A percentile compares a stretch with the other conserved stretches of the same genome.
These are phyloP conservation scores for Leptographium flavum DNA, from an alignment of 2,329 filamentous ascomycete genomes.

Conservation along the genomic window DNA sequence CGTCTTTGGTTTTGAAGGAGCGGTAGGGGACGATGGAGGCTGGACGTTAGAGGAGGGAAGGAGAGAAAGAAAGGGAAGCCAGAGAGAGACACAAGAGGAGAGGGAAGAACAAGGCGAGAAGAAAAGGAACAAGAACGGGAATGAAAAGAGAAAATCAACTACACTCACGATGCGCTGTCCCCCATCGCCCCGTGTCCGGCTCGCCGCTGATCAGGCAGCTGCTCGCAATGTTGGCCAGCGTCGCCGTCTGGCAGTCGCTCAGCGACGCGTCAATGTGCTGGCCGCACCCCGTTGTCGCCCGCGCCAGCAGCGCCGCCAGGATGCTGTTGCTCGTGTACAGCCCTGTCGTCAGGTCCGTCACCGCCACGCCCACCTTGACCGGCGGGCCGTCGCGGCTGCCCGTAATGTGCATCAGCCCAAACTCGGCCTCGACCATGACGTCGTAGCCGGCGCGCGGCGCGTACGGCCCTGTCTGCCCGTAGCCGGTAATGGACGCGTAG, in stretches of 20 bases:
- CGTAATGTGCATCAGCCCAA: slow-evolving; percentile 97
- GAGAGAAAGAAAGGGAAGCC: not conserved
- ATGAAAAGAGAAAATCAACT: not conserved
- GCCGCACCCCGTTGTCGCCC: slow-evolving; percentile 60
- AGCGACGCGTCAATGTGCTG: slow-evolving; percentile 88
- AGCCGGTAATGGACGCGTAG: slow-evolving; percentile 93
- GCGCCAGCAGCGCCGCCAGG: slow-evolving; percentile 77
- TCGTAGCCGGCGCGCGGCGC: slow-evolving; percentile 83
- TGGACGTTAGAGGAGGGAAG: slow-evolving; percentile 18
- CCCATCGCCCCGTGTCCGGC: slow-evolving; percentile 82
- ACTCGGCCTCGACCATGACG: slow-evolving; percentile 98
- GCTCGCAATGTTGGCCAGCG: slow-evolving; percentile 87
- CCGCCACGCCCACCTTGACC: slow-evolving; percentile 93
- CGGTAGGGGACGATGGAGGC: slow-evolving; percentile 96
- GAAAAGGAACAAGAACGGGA: not conserved
- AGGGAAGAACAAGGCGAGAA: no score
- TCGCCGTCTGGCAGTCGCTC: slow-evolving; percentile 90
- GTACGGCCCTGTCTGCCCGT: slow-evolving; percentile 90
- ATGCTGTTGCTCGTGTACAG: slow-evolving; percentile 91
- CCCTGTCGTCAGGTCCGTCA: slow-evolving; percentile 90
- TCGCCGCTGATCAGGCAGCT: slow-evolving; percentile 80
- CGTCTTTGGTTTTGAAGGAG: slow-evolving; percentile 62
- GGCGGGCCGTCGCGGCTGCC: slow-evolving; percentile 76
- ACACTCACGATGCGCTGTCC: slow-evolving; percentile 78
- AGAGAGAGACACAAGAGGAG: not conserved